Percentiles rank a stretch among this genome's conserved stretches.
These are phyloP conservation scores for Leccinum uliginosum DNA, from an alignment of 768 basidiomycete species.

Conservation along the genomic window DNA sequence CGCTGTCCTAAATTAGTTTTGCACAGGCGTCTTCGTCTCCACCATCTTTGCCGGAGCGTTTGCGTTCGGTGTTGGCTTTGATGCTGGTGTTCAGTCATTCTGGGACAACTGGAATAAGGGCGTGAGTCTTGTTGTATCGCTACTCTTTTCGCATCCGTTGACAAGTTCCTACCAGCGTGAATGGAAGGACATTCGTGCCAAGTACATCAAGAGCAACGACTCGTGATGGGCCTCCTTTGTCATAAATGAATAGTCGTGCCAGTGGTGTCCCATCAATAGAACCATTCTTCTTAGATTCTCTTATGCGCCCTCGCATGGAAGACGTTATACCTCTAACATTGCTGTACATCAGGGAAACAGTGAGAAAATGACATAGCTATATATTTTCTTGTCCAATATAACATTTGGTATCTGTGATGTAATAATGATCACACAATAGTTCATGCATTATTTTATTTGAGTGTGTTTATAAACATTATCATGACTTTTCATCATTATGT, in stretches of 20 bases:
- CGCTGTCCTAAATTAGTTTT: too few species aligned
- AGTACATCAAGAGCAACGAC: constrained; percentile 48
- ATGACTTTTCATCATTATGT: too few species aligned
- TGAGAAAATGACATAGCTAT: too few species aligned
- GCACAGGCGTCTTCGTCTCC: constrained; percentile 74
- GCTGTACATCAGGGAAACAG: too few species aligned
- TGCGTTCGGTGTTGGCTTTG: constrained; percentile 87
- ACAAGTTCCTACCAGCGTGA: constrained; percentile 61
- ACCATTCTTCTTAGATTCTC: neutral
- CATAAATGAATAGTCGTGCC: neutral
- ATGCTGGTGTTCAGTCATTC: constrained; percentile 72
- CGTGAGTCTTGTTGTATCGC: constrained; percentile 48
- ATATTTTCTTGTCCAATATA: too few species aligned
- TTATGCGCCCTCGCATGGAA: neutral
- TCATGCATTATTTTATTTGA: too few species aligned
- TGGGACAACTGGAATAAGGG: constrained; percentile 93
- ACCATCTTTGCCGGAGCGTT: constrained; percentile 85
- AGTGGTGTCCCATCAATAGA: constrained; percentile 16
- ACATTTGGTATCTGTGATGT: too few species aligned
- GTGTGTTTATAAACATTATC: too few species aligned
- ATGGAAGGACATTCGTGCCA: constrained; percentile 93
- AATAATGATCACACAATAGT: too few species aligned
- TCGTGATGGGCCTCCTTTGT: constrained; percentile 14
- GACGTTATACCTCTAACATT: neutral
- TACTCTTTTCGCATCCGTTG: constrained; percentile 9